phyloP scores from a whole-genome alignment of 75 land plant genomes.

The Selaginella moellendorffii region DNA sequence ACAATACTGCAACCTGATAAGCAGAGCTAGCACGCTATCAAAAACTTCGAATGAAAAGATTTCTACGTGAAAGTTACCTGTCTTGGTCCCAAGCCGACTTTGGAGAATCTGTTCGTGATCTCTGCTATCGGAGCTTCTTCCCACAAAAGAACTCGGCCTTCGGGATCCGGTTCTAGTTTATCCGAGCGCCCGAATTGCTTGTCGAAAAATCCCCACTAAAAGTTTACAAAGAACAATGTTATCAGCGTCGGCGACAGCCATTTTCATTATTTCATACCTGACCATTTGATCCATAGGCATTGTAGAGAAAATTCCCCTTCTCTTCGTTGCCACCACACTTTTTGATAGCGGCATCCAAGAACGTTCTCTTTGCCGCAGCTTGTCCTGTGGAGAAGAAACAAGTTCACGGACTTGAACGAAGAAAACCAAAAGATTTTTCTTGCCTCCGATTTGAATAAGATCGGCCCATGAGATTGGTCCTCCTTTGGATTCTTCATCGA shows the following conservation, averaged over 20 bases:
- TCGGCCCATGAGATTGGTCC: slow-evolving; percentile 87
- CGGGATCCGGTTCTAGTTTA: slow-evolving; percentile 70
- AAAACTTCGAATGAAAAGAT: background rate
- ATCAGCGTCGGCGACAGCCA: too few relatives aligned
- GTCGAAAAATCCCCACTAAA: slow-evolving; percentile 93
- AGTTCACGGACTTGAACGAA: too few relatives aligned
- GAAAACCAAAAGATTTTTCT: too few relatives aligned
- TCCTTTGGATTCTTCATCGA: slow-evolving; percentile 76
- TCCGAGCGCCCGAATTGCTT: slow-evolving; percentile 69
- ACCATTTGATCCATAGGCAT: slow-evolving; percentile 90
- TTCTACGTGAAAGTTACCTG: slow-evolving; percentile 38
- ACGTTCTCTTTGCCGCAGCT: slow-evolving; percentile 58
- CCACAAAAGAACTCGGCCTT: slow-evolving; percentile 88
- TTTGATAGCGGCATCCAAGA: slow-evolving; percentile 64
- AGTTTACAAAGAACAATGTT: background rate
- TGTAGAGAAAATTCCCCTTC: slow-evolving; percentile 60
- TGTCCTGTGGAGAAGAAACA: slow-evolving; percentile 43
- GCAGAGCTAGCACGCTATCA: slow-evolving; percentile 3
- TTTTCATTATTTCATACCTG: too few relatives aligned
- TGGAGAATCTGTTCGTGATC: slow-evolving; percentile 65
- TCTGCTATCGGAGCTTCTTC: slow-evolving; percentile 61
- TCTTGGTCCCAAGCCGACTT: slow-evolving; percentile 75
- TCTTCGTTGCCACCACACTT: slow-evolving; percentile 96
- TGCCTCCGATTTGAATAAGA: slow-evolving; percentile 78
- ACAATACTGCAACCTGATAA: slow-evolving; percentile 92